Evolutionary conservation across 441 rosid species (phyloP).

Genomic region (Gossypium trilobum): DNA sequence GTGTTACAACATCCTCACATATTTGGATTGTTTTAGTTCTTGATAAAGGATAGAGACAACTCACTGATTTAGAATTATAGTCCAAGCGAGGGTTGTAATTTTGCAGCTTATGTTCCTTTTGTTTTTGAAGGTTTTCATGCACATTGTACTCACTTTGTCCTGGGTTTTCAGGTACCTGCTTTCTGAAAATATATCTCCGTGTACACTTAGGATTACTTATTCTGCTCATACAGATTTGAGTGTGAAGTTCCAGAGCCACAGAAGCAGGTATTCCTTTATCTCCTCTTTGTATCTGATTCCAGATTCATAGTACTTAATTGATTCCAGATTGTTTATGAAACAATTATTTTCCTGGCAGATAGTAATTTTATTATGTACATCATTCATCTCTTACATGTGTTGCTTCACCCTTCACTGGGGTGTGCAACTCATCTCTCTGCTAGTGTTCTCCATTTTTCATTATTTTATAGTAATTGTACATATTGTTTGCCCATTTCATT

Average conservation of each 20-base stretch:
- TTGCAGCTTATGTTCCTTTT: neutral
- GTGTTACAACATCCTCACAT: neutral
- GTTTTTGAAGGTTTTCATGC: neutral
- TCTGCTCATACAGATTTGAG: conserved; percentile 98
- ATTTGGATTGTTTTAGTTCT: neutral
- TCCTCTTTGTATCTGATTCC: neutral
- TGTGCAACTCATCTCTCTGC: neutral
- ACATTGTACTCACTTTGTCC: conserved; percentile 18
- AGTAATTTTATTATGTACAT: neutral
- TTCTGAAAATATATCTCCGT: conserved; percentile 59
- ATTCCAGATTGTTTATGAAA: neutral
- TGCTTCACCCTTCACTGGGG: neutral
- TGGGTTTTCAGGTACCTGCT: conserved; percentile 64
- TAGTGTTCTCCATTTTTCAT: conserved; percentile 8
- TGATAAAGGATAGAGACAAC: neutral
- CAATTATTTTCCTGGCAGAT: neutral
- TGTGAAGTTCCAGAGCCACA: conserved; percentile 93
- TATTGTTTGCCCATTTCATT: conserved; percentile 3
- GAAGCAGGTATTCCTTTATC: conserved; percentile 57
- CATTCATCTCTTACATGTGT: too few species aligned
- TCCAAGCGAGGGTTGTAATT: conserved; percentile 6
- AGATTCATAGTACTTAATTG: neutral
- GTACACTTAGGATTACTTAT: conserved; percentile 85
- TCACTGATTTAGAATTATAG: conserved; percentile 2
- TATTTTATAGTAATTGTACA: conserved; percentile 7